A percentile compares a stretch with the other conserved stretches of the same genome.
phyloP scores from a whole-genome alignment of 352 stramenopile species.

The Globisporangium heterothallicum region DNA sequence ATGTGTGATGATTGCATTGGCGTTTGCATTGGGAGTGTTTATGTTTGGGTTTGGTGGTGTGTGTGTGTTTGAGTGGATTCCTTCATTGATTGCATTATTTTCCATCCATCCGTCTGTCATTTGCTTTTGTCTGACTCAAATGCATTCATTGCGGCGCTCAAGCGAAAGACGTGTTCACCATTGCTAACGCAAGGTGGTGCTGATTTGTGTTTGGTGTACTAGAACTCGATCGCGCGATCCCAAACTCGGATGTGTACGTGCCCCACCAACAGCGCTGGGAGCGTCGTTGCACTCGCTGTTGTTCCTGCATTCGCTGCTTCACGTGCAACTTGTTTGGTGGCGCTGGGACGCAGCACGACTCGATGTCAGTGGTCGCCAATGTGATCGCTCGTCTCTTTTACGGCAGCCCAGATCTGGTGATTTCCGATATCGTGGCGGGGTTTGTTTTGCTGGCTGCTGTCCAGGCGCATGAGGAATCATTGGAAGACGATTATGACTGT shows the following conservation, averaged over 20 bases:
- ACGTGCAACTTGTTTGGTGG: constrained; percentile 86
- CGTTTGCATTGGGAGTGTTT: no score
- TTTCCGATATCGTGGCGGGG: constrained; percentile 83
- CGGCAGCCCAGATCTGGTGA: constrained; percentile 80
- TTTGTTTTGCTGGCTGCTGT: constrained; percentile 80
- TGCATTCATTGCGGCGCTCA: no score
- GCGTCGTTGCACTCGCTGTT: constrained; percentile 69
- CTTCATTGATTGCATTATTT: no score
- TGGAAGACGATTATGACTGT: constrained; percentile 25
- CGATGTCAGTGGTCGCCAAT: constrained; percentile 84
- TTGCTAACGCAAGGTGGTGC: constrained; percentile 1
- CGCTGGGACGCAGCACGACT: constrained; percentile 77
- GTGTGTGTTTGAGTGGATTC: no score
- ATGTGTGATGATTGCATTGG: no score
- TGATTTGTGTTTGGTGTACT: constrained; percentile 12
- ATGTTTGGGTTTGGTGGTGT: not conserved
- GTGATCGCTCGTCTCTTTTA: constrained; percentile 84
- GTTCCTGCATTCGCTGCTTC: constrained; percentile 74
- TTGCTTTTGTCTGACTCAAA: no score
- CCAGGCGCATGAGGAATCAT: constrained; percentile 65
- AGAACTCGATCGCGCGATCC: constrained; percentile 55
- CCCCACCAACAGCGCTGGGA: constrained; percentile 74
- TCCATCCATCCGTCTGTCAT: no score
- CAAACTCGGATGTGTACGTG: constrained; percentile 79
- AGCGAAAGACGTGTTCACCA: no score